A percentile compares a stretch with the other conserved stretches of the same genome.
Conservation (phyloP, 768 basidiomycete genomes). For the Imleria badia region DNA sequence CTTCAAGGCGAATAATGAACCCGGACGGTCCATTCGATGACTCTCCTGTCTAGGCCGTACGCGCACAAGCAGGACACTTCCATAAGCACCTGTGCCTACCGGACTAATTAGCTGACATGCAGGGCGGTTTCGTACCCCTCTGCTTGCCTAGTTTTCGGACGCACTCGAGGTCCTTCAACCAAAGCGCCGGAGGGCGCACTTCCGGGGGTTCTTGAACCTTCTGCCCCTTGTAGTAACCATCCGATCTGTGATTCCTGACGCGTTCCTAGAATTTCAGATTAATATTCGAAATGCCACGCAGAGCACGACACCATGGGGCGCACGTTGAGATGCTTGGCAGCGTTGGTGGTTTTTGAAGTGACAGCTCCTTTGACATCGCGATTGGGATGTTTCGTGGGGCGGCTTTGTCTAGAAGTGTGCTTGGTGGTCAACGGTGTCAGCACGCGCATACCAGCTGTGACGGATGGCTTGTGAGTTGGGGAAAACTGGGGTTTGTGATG, state of each 20-base stretch:
- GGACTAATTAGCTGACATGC: background rate
- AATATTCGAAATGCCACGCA: background rate
- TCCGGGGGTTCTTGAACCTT: constrained; percentile 28
- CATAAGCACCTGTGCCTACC: constrained; percentile 43
- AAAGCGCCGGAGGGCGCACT: constrained; percentile 38
- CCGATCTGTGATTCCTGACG: constrained; percentile 8
- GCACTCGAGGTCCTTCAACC: constrained; percentile 42
- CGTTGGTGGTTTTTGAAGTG: constrained; percentile 4
- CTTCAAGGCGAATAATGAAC: constrained; percentile 49
- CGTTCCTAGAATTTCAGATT: constrained; percentile 16
- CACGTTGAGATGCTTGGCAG: constrained; percentile 14
- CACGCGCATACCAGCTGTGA: constrained; percentile 15
- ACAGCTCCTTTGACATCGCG: constrained; percentile 5
- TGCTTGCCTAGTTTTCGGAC: constrained; percentile 39
- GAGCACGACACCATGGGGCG: background rate
- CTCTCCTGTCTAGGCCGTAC: constrained; percentile 28
- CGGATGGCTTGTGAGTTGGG: background rate
- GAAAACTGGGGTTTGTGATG: background rate
- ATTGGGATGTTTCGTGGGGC: constrained; percentile 12
- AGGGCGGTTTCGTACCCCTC: background rate
- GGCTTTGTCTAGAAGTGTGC: constrained; percentile 1
- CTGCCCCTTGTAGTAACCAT: constrained; percentile 11
- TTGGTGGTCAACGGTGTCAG: constrained; percentile 8
- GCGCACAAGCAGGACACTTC: constrained; percentile 43
- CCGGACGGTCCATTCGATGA: constrained; percentile 35